Conservation (phyloP, 2,329 filamentous ascomycete species). For the Cladobotryum mycophilum region DNA sequence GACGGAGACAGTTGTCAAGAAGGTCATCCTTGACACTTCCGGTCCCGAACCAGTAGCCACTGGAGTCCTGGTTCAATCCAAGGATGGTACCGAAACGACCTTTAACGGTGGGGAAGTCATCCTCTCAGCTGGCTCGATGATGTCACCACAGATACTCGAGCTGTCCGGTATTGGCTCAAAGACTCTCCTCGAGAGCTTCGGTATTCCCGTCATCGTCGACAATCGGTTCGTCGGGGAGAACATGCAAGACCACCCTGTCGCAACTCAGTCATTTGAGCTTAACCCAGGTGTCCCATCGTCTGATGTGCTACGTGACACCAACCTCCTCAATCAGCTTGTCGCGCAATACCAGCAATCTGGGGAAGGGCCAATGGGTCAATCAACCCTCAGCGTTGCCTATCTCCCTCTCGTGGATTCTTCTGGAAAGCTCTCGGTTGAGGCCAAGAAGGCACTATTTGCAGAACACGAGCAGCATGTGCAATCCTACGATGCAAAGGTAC, state of each 20-base stretch:
- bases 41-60: constrained; percentile 22
- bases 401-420: constrained; percentile 2
- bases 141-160: constrained; percentile 23
- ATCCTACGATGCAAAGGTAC: constrained; percentile 1
- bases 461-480: constrained; percentile 1
- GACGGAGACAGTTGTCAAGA: constrained; percentile 28
- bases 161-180: constrained; percentile 28
- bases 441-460: constrained; percentile 3
- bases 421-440: constrained; percentile 2
- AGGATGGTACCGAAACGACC: constrained; percentile 26
- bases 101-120: constrained; percentile 33
- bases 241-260: constrained; percentile 32
- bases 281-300: constrained; percentile 23
- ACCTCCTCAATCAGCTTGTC: constrained; percentile 21
- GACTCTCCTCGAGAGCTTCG: constrained; percentile 24
- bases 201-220: constrained; percentile 28
- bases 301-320: constrained; percentile 28
- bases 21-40: constrained; percentile 22
- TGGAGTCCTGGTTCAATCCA: constrained; percentile 25
- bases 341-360: constrained; percentile 29
- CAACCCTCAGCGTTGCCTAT: constrained; percentile 7
- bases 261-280: constrained; percentile 25
- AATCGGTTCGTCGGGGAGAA: constrained; percentile 35
- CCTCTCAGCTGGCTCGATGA: constrained; percentile 14
- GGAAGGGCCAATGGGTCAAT: constrained; percentile 22